A percentile compares a stretch with the other conserved stretches of the same genome.
Evolutionary conservation across 2,329 filamentous ascomycete genomes (phyloP).

Genomic region (Emergomyces africanus): DNA sequence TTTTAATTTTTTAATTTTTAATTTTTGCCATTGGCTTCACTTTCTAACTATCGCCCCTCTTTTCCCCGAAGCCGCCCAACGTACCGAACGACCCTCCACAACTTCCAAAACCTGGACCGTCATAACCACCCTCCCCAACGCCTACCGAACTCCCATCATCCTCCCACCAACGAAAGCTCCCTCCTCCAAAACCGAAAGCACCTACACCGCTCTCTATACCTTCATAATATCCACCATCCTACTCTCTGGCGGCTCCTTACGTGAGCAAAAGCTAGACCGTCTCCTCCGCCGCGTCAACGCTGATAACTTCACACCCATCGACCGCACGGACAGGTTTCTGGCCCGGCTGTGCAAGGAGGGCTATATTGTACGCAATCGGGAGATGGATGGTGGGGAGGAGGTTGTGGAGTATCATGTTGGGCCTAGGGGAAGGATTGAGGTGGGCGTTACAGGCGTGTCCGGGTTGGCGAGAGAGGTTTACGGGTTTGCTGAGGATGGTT

Average conservation of each 20-base stretch:
- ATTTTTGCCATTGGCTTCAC: background rate
- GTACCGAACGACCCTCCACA: conserved; percentile 27
- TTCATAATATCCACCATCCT: conserved; percentile 65
- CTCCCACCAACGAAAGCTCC: conserved; percentile 55
- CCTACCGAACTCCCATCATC: conserved; percentile 55
- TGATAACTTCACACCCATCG: conserved; percentile 58
- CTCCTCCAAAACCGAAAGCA: conserved; percentile 55
- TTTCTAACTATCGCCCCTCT: background rate
- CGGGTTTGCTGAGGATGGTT: conserved; percentile 22
- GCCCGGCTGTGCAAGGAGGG: conserved; percentile 66
- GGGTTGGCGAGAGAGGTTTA: conserved; percentile 51
- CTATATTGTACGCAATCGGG: conserved; percentile 64
- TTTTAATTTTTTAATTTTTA: background rate
- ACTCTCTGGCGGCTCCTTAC: conserved; percentile 58
- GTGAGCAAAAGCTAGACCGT: conserved; percentile 65
- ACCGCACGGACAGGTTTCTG: conserved; percentile 63
- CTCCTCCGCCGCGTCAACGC: conserved; percentile 64
- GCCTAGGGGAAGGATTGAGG: conserved; percentile 71
- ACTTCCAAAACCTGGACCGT: conserved; percentile 64
- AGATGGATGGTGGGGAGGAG: conserved; percentile 59
- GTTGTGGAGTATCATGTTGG: conserved; percentile 72
- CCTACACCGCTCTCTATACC: conserved; percentile 70
- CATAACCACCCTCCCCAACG: conserved; percentile 54
- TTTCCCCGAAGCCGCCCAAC: conserved; percentile 35
- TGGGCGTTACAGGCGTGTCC: conserved; percentile 63